Evolutionary conservation across 805 yeast genomes (phyloP).

Genomic region (Cyberlindnera saturnus): DNA sequence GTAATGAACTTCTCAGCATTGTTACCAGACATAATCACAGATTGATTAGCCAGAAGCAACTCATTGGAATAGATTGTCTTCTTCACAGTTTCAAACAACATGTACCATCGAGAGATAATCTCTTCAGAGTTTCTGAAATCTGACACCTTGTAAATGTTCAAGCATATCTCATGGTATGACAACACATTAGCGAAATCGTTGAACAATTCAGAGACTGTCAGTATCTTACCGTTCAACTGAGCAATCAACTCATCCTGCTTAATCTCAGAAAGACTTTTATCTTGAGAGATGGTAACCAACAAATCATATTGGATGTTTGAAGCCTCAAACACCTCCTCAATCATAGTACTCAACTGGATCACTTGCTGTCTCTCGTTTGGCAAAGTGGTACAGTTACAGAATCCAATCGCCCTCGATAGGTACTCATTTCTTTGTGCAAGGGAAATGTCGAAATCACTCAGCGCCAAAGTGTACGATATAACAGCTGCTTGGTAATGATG

Average conservation of each 20-base stretch:
- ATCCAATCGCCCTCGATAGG: conserved; percentile 87
- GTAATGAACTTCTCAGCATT: conserved; percentile 14
- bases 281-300: conserved; percentile 40
- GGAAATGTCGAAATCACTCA: conserved; percentile 63
- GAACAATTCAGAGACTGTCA: conserved; percentile 71
- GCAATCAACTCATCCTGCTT: conserved; percentile 45
- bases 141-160: conserved; percentile 72
- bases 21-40: conserved; percentile 2
- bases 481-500: conserved; percentile 80
- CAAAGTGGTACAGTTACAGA: conserved; percentile 79
- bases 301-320: conserved; percentile 71
- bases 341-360: conserved; percentile 59
- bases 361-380: conserved; percentile 72
- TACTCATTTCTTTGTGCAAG: conserved; percentile 78
- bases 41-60: background rate
- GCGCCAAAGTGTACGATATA: conserved; percentile 65
- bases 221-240: conserved; percentile 56
- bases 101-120: conserved; percentile 74
- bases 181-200: conserved; percentile 84
- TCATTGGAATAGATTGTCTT: conserved; percentile 8
- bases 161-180: conserved; percentile 78
- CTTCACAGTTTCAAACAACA: conserved; percentile 42
- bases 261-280: conserved; percentile 40
- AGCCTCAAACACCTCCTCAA: conserved; percentile 78
- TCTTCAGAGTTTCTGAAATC: conserved; percentile 84